These are phyloP conservation scores for Plantago ovata DNA, from an alignment of 257 asterid genomes.

Conservation along the genomic window DNA sequence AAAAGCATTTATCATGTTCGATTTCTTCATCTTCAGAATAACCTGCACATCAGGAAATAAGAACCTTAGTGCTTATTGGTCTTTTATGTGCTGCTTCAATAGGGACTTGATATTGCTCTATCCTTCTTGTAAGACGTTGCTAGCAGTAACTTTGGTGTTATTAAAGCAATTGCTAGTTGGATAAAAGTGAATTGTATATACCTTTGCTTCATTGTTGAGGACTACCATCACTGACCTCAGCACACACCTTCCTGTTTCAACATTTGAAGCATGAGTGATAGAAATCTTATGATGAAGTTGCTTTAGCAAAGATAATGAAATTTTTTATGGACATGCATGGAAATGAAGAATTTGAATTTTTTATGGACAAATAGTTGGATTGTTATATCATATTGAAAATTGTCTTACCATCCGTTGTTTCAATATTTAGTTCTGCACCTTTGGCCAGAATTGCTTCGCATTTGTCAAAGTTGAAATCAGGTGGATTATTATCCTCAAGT, in stretches of 20 bases:
- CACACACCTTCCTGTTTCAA: constrained; percentile 51
- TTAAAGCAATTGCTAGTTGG: too few relatives aligned
- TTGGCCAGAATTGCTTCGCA: constrained; percentile 59
- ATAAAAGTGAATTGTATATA: constrained; percentile 14
- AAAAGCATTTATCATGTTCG: constrained; percentile 52
- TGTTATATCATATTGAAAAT: background rate
- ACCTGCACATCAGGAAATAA: constrained; percentile 36
- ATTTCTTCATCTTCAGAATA: constrained; percentile 65
- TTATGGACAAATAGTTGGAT: background rate
- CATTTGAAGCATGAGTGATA: constrained; percentile 13
- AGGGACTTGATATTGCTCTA: too few relatives aligned
- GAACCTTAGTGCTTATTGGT: background rate
- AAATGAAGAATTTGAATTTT: background rate
- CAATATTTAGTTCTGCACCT: constrained; percentile 61
- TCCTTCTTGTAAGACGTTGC: too few relatives aligned
- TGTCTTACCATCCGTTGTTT: constrained; percentile 61
- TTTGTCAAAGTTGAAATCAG: constrained; percentile 57
- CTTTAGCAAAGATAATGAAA: background rate
- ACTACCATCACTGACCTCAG: constrained; percentile 58
- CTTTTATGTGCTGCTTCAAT: too few relatives aligned
- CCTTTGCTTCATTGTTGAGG: constrained; percentile 66
- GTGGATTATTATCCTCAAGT: constrained; percentile 48
- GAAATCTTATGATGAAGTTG: background rate
- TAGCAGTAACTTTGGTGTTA: too few relatives aligned
- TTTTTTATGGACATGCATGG: background rate